phyloP scores from a whole-genome alignment of 768 basidiomycete species.

The Phylloporus sp. region DNA sequence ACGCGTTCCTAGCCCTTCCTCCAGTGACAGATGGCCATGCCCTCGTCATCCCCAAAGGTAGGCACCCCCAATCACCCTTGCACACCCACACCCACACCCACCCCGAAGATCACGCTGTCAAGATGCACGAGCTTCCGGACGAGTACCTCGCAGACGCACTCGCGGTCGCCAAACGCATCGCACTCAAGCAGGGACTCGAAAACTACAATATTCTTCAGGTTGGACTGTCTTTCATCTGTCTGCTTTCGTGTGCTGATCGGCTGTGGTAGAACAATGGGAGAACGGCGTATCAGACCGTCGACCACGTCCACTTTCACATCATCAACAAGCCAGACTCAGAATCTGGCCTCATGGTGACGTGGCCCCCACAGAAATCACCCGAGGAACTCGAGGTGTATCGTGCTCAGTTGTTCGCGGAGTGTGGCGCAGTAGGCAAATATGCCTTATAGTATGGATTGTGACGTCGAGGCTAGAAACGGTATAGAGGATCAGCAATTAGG shows the following conservation, averaged over 20 bases:
- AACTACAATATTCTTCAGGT: conserved; percentile 86
- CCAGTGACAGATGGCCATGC: conserved; percentile 85
- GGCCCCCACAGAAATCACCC: conserved; percentile 37
- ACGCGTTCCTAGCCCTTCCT: conserved; percentile 87
- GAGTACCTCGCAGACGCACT: conserved; percentile 74
- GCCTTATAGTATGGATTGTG: background rate
- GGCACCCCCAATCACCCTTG: background rate
- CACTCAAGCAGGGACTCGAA: conserved; percentile 57
- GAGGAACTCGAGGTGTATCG: conserved; percentile 12
- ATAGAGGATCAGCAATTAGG: background rate
- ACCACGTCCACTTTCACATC: conserved; percentile 90
- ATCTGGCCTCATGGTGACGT: conserved; percentile 74
- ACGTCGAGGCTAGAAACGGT: background rate
- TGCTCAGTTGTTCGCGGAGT: conserved; percentile 1
- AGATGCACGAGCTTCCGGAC: conserved; percentile 85
- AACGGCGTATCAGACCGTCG: conserved; percentile 64
- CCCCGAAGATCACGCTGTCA: conserved; percentile 77
- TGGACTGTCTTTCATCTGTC: background rate
- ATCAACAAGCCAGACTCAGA: conserved; percentile 77
- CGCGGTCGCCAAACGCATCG: conserved; percentile 82
- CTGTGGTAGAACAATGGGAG: conserved; percentile 58
- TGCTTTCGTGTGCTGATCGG: background rate
- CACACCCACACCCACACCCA: background rate
- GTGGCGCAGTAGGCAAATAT: background rate
- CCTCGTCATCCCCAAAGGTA: conserved; percentile 90